Conservation (phyloP, 257 asterid species). For the Coffea canephora region DNA sequence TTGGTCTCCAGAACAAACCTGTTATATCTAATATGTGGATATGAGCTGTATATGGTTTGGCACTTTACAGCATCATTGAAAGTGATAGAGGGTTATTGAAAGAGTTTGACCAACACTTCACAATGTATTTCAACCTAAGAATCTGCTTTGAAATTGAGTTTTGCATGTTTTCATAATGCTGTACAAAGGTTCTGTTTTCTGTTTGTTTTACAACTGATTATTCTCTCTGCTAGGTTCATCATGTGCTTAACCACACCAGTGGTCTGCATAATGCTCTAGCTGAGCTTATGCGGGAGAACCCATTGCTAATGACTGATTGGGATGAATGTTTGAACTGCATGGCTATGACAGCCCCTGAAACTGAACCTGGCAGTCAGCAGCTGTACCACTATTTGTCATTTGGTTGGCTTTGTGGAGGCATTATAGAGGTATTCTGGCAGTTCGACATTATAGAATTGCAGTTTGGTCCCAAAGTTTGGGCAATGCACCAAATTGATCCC, state of each 20-base stretch:
- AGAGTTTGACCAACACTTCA: not conserved
- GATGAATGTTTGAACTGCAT: constrained; percentile 72
- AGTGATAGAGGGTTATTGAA: not conserved
- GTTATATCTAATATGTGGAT: not conserved
- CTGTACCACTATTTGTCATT: constrained; percentile 80
- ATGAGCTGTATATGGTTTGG: not conserved
- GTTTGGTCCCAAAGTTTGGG: too few relatives aligned
- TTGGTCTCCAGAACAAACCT: not conserved
- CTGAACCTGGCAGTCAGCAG: constrained; percentile 79
- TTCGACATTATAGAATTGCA: constrained; percentile 2
- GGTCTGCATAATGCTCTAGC: constrained; percentile 91
- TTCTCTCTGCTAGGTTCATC: constrained; percentile 68
- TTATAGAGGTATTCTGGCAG: constrained; percentile 69
- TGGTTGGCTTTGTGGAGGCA: constrained; percentile 98
- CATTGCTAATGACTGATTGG: constrained; percentile 74
- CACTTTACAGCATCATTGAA: not conserved
- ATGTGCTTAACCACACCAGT: constrained; percentile 95
- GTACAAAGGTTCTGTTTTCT: not conserved
- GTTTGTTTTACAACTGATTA: constrained; percentile 13
- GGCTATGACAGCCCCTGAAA: constrained; percentile 54
- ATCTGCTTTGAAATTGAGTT: not conserved
- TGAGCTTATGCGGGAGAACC: constrained; percentile 62
- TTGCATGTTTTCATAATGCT: not conserved
- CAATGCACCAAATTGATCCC: too few relatives aligned
- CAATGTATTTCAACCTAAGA: not conserved